Base-by-base conservation (phyloP, 2,329 filamentous ascomycete genomes). In the Huntiella bhutanensis region DNA sequence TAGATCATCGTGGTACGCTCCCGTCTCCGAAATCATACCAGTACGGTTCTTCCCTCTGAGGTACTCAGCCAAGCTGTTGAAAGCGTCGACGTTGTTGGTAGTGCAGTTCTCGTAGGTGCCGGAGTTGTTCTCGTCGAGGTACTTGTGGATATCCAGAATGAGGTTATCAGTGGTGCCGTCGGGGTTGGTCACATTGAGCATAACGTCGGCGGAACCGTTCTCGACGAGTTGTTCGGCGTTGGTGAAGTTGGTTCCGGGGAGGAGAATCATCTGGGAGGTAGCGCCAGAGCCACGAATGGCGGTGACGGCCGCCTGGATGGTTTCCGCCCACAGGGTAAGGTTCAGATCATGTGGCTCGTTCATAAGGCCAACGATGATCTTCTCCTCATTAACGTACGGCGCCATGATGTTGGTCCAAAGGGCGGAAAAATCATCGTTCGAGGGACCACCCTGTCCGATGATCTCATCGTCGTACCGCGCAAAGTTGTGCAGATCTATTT, bases 261-360 rank as follows among this genome's bases (percentile, higher is more conserved):
- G 66, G 10, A 82, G 64, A 52, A 82, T 79, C 54, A 73, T 68
- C 52, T 82, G 73, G 15, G 61, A 60, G 1, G 63, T 68, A n/a
- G 77, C 76, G n/a, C 77, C 77, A 2, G 73, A 69, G 37, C 67
- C 58, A 38, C 78, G 71, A 53, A 83, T 80, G 3, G 75, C 77
- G 0, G 69, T 75, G 1, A 83, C 77, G 12, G 65, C 75, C 10
- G 64, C 65, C 55, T 82, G 78, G 50, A 73, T 70, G 0, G 72
- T 75, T 4, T 64, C 57, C 0, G 71, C 74, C 77, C 77, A 82
- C 1, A 60, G 57, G 19, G 55, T 57, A 52, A 78, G 64, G 53
- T 75, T 67, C 47, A 72, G 58, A 45, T 75, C 70, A 56, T 80
- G 74, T 5, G 77, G 77, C 60, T 77, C 78, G 59, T 82, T 82